Base-by-base conservation (phyloP, 129 eudicot species). In the Centrapalus pauciflorus region DNA sequence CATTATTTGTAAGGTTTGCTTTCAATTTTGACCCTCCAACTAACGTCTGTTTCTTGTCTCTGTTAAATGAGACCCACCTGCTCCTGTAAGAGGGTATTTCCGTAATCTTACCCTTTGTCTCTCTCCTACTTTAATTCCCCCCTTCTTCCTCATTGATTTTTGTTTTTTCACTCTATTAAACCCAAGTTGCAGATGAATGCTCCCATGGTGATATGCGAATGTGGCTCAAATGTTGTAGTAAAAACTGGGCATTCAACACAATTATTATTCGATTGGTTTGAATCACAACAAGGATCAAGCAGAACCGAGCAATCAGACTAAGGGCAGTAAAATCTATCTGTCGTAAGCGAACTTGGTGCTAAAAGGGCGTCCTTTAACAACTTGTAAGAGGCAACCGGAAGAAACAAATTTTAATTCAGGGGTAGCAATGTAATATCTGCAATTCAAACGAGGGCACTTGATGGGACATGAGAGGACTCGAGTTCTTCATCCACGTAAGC, bases 191-290 rank as follows among this genome's bases (percentile, higher is more conserved):
- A n/a, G n/a, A n/a, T n/a, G n/a, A n/a, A n/a, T n/a, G n/a, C n/a
- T n/a, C n/a, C n/a, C n/a, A n/a, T n/a, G n/a, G n/a, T n/a, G n/a
- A n/a, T n/a, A n/a, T n/a, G n/a, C n/a, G n/a, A n/a, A n/a, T n/a
- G n/a, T n/a, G n/a, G n/a, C n/a, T n/a, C n/a, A n/a, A n/a, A n/a
- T n/a, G n/a, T n/a, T n/a, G n/a, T n/a, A n/a, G n/a, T n/a, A n/a
- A n/a, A n/a, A n/a, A 75, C 87, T 19, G 98, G 83, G 69, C 96
- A 92, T 77, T 83, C 98, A 19, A 81, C 71, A 69, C 88, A 81
- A 71, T 84, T 69, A 65, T 77, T 69, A 3, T 72, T 83, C 1
- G 75, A 62, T 33, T 78, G 81, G 49, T 76, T 74, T 20, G 80
- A 81, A 32, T 83, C 81, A 50, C 90, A 79, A 46, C 35, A 35